Base-by-base conservation (phyloP, 352 stramenopile genomes). In the Phytophthora foliorum region DNA sequence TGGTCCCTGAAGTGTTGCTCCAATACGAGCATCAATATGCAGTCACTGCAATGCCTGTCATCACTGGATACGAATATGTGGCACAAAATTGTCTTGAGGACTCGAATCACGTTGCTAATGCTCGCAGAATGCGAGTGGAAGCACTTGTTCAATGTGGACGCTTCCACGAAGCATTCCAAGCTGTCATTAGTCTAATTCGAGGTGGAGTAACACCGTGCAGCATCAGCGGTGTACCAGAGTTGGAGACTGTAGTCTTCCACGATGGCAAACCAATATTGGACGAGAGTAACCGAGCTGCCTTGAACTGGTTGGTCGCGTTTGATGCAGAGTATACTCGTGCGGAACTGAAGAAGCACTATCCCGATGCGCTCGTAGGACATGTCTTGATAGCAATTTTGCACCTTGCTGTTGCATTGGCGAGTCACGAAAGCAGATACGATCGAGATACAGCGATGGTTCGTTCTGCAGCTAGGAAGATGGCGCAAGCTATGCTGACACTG, bases 41-140 rank as follows among this genome's bases (percentile, higher is more conserved):
- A 6, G 63, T 74, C 14, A 68, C 69, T 22, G 73, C 67, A 1
- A 89, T 94, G 82, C 84, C 86, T 13, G 45, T 91, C 25, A 82
- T 92, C 17, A 56, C 78, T 19, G 70, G 52, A 1, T 92, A 92
- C 34, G 80, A 94, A 34, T 76, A 81, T 45, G 25, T 89, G 2
- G 69, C 79, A 3, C 51, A 64, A 10, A 74, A 56, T 24, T 87
- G 68, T 41, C 73, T 92, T 11, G 61, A 88, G 60, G 75, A 89
- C 32, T 22, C 22, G 16, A 78, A 80, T n/a, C 78, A 91, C 24
- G 39, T 84, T 4, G 77, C 71, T 17, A 92, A 92, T 41, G 81
- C 84, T 22, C 70, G 57, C 27, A 72, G 84, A 19, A 49, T 91
- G 10, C 84, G 84, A 1, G 27, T 86, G 2, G 73, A 88, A 21